Percentiles rank a stretch among this genome's conserved stretches.
Conservation (phyloP, 495 filamentous ascomycete species). For the Aspergillus mulundensis region DNA sequence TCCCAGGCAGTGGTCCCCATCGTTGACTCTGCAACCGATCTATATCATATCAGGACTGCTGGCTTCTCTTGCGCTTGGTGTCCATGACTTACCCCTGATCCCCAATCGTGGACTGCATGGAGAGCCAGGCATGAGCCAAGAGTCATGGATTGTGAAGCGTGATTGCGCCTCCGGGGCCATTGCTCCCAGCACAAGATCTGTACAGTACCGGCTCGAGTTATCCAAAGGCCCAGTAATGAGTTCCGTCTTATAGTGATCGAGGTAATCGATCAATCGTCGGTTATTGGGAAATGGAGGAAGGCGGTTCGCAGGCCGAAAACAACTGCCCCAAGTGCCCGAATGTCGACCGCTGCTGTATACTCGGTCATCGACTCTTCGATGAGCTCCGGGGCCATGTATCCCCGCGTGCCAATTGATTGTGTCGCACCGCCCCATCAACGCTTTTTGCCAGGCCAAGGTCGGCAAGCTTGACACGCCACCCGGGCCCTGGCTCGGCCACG, state of each 20-base stretch:
- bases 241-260: background rate
- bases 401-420: background rate
- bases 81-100: background rate
- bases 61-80: background rate
- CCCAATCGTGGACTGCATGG: background rate
- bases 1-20: background rate
- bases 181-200: background rate
- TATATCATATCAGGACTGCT: background rate
- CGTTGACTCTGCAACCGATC: background rate
- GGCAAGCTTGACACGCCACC: slow-evolving; percentile 3
- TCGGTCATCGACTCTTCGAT: background rate
- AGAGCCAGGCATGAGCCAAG: background rate
- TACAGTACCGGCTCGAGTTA: background rate
- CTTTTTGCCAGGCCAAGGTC: background rate
- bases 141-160: background rate
- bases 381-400: slow-evolving; percentile 2
- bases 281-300: background rate
- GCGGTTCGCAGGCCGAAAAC: background rate
- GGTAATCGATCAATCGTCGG: background rate
- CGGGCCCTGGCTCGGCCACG: background rate
- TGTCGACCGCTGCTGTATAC: background rate
- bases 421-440: background rate
- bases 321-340: background rate
- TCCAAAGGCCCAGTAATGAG: background rate
- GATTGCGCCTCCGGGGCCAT: background rate